These are phyloP conservation scores for Fomitopsis schrenkii DNA, from an alignment of 1,284 basidiomycete species.

Conservation along the genomic window DNA sequence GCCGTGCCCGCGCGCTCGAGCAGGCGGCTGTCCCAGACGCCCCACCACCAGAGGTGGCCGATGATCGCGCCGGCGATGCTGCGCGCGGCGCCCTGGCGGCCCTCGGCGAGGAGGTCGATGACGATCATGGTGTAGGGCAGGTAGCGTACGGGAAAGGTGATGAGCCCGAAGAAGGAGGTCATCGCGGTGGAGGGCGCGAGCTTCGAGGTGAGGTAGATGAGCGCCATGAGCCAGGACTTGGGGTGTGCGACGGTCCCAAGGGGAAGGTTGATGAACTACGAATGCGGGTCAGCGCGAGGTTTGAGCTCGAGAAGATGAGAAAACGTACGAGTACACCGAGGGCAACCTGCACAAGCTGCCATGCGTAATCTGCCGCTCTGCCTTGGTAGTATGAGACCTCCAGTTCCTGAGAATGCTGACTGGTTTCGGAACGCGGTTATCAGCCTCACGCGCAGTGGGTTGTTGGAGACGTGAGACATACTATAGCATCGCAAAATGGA, in stretches of 20 bases:
- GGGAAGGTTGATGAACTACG: constrained; percentile 59
- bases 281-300: neutral
- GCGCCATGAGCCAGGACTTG: constrained; percentile 62
- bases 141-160: constrained; percentile 68
- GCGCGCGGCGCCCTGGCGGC: constrained; percentile 52
- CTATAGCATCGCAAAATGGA: constrained; percentile 79
- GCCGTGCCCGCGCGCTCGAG: constrained; percentile 27
- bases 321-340: constrained; percentile 31
- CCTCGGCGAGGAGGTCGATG: constrained; percentile 68
- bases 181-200: constrained; percentile 63
- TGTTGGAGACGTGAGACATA: constrained; percentile 19
- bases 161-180: constrained; percentile 71
- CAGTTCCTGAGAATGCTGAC: constrained; percentile 60
- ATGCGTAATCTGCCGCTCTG: constrained; percentile 69
- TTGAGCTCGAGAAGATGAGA: neutral
- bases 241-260: constrained; percentile 55
- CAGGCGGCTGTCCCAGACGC: constrained; percentile 41
- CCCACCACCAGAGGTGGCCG: constrained; percentile 80
- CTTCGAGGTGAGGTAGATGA: constrained; percentile 65
- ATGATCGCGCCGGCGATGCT: constrained; percentile 68
- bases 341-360: constrained; percentile 62
- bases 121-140: constrained; percentile 74
- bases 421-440: constrained; percentile 21
- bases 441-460: neutral
- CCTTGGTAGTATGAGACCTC: constrained; percentile 58